Evolutionary conservation across 2,329 filamentous ascomycete genomes (phyloP).

Genomic region (Alternaria burnsii): DNA sequence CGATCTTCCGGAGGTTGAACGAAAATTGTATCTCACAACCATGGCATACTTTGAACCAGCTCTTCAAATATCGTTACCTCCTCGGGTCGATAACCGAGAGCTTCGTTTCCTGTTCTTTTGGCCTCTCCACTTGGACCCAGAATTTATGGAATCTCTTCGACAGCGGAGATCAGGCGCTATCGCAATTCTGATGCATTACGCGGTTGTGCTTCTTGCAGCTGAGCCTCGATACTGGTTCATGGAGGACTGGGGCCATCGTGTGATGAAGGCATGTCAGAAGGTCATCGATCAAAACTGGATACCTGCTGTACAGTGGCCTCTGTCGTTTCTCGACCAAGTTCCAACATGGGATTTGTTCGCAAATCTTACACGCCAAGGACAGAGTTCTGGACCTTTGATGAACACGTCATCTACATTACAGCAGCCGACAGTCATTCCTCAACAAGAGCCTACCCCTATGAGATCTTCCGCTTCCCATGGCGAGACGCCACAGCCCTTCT

Average conservation of each 20-base stretch:
- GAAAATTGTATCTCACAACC: conserved; percentile 23
- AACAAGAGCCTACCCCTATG: background rate
- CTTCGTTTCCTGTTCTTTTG: conserved; percentile 49
- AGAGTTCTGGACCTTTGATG: background rate
- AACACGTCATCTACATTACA: conserved; percentile 9
- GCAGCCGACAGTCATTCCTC: conserved; percentile 8
- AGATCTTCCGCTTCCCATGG: background rate
- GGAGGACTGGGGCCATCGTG: conserved; percentile 42
- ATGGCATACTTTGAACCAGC: conserved; percentile 31
- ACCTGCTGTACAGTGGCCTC: conserved; percentile 37
- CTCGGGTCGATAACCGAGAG: conserved; percentile 44
- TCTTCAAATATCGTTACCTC: conserved; percentile 31
- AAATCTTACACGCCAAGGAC: background rate
- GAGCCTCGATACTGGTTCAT: conserved; percentile 54
- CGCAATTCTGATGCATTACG: conserved; percentile 51
- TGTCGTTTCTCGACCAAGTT: conserved; percentile 25
- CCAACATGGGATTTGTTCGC: conserved; percentile 18
- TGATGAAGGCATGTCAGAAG: conserved; percentile 36
- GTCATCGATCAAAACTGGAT: conserved; percentile 37
- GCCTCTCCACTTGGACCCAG: conserved; percentile 48
- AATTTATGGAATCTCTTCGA: conserved; percentile 44
- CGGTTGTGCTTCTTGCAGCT: conserved; percentile 44
- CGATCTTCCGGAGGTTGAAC: conserved; percentile 29
- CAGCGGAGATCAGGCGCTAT: conserved; percentile 46
- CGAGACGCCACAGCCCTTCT: background rate